Conservation (phyloP, 192 early-diverging fungal species). For the Linnemannia hyalina region DNA sequence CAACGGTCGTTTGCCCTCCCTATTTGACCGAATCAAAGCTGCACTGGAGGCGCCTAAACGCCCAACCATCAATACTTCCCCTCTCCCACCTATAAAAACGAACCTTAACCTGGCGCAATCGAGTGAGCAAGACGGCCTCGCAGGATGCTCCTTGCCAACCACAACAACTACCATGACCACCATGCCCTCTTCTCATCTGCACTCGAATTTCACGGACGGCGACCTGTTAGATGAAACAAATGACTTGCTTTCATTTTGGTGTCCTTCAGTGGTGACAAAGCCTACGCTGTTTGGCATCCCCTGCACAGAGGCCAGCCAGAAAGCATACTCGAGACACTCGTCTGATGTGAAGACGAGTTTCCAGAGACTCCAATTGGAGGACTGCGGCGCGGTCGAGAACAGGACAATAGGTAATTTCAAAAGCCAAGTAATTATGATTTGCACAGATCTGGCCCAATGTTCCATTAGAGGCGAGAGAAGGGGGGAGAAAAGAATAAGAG, state of each 20-base stretch:
- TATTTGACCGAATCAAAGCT: constrained; percentile 48
- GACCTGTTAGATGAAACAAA: neutral
- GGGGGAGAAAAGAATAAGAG: neutral
- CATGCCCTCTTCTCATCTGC: neutral
- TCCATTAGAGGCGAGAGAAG: neutral
- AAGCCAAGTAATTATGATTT: neutral
- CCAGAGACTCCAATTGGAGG: constrained; percentile 25
- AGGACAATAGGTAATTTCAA: constrained; percentile 44
- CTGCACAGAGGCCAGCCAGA: constrained; percentile 28
- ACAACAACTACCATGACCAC: neutral
- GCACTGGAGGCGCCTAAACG: constrained; percentile 34
- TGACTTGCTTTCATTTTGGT: neutral
- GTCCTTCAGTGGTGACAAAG: neutral
- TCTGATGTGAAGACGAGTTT: constrained; percentile 23
- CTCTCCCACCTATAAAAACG: neutral
- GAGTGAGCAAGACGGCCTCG: neutral
- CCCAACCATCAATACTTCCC: constrained; percentile 24
- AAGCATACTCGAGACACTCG: constrained; percentile 37
- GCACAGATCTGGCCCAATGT: neutral
- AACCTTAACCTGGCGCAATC: constrained; percentile 1
- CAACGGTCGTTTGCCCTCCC: constrained; percentile 17
- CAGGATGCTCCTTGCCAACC: neutral
- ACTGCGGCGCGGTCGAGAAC: constrained; percentile 34
- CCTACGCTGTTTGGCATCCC: constrained; percentile 34
- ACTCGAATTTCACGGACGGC: neutral